Evolutionary conservation across 257 asterid species (phyloP).

Genomic region (Solanum pennellii): DNA sequence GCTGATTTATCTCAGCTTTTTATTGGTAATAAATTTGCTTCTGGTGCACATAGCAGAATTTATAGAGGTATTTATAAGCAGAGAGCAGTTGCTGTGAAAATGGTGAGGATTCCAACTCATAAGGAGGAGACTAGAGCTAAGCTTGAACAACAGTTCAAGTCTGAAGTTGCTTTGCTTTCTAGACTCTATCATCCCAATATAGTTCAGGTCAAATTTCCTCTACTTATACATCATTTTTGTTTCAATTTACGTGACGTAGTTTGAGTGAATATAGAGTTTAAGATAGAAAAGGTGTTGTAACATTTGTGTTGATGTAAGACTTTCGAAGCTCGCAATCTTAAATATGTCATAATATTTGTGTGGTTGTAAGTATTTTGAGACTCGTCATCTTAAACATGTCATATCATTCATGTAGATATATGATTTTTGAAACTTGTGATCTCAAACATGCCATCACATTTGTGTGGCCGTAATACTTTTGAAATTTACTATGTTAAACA

Average conservation of each 20-base stretch:
- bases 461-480: not conserved
- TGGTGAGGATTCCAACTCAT: conserved; percentile 36
- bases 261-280: not conserved
- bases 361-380: not conserved
- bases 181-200: conserved; percentile 34
- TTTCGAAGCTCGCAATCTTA: not conserved
- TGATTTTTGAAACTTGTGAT: too few species aligned
- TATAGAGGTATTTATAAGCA: conserved; percentile 38
- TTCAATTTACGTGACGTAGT: not conserved
- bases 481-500: not conserved
- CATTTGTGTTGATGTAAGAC: not conserved
- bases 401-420: not conserved
- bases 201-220: conserved; percentile 15
- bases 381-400: not conserved
- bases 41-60: conserved; percentile 36
- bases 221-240: not conserved
- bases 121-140: conserved; percentile 29
- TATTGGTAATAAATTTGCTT: conserved; percentile 34
- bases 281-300: not conserved
- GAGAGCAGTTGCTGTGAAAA: conserved; percentile 37
- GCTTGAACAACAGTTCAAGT: conserved; percentile 35
- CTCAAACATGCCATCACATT: not conserved
- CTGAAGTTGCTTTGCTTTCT: conserved; percentile 37
- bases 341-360: not conserved
- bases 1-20: conserved; percentile 39